Evolutionary conservation across 768 basidiomycete species (phyloP).

Genomic region (Leccinum variicolor): DNA sequence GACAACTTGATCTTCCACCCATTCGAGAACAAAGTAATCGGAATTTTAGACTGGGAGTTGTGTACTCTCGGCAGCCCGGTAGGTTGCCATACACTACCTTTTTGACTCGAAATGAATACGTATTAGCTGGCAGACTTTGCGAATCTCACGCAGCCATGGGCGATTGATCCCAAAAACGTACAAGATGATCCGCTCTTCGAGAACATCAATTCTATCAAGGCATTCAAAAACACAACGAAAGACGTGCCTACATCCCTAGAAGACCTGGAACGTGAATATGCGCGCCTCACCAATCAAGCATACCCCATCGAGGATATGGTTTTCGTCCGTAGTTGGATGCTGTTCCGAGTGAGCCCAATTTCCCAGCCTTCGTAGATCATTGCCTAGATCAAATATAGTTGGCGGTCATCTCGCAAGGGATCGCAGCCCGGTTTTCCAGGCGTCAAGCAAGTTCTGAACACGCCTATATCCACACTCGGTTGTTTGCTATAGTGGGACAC

Average conservation of each 20-base stretch:
- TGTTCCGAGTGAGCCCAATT: slow-evolving; percentile 59
- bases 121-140: slow-evolving; percentile 79
- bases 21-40: slow-evolving; percentile 88
- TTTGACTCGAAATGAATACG: not conserved
- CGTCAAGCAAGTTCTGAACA: slow-evolving; percentile 88
- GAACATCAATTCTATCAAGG: slow-evolving; percentile 36
- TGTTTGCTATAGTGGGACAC: slow-evolving; percentile 61
- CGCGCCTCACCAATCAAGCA: slow-evolving; percentile 55
- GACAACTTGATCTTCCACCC: slow-evolving; percentile 96
- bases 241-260: slow-evolving; percentile 63
- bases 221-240: slow-evolving; percentile 59
- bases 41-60: slow-evolving; percentile 96
- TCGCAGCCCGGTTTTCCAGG: slow-evolving; percentile 80
- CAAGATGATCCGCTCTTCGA: slow-evolving; percentile 22
- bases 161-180: slow-evolving; percentile 44
- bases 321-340: slow-evolving; percentile 84
- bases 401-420: slow-evolving; percentile 83
- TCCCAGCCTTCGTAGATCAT: not conserved
- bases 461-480: slow-evolving; percentile 43
- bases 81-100: slow-evolving; percentile 24
- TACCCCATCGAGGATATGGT: slow-evolving; percentile 79
- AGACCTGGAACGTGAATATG: slow-evolving; percentile 81
- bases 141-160: slow-evolving; percentile 87
- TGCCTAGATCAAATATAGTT: slow-evolving; percentile 39
- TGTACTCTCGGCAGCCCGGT: slow-evolving; percentile 93